A percentile compares a stretch with the other conserved stretches of the same genome.
phyloP scores from a whole-genome alignment of 2,329 filamentous ascomycete species.

The Trichocomaceae sp. region DNA sequence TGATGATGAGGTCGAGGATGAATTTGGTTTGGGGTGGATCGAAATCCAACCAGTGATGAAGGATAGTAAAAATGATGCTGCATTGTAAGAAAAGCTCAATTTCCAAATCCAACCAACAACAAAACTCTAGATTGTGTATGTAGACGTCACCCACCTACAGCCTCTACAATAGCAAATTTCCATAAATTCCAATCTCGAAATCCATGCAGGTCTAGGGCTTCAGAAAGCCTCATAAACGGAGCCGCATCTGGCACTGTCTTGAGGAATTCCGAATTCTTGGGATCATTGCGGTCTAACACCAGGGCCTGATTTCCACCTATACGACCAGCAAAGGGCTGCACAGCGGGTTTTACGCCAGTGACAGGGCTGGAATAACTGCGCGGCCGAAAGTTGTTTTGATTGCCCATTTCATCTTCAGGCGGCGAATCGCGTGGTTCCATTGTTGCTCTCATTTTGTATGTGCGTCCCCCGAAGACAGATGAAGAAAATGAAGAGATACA shows the following conservation, averaged over 20 bases:
- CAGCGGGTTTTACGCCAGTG: slow-evolving; percentile 1
- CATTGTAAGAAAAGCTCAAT: not conserved
- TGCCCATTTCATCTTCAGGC: slow-evolving; percentile 4
- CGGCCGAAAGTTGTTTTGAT: not conserved
- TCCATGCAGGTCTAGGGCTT: slow-evolving; percentile 30
- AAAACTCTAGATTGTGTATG: not conserved
- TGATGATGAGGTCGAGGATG: slow-evolving; percentile 17
- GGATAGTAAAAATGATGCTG: slow-evolving; percentile 1
- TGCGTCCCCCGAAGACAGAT: too few species aligned
- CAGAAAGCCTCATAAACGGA: slow-evolving; percentile 33
- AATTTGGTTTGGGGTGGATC: not conserved
- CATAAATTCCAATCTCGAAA: slow-evolving; percentile 32
- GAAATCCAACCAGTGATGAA: slow-evolving; percentile 19
- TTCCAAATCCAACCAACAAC: not conserved
- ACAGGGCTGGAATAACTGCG: slow-evolving; percentile 29
- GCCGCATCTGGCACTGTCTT: slow-evolving; percentile 37
- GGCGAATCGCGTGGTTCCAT: too few species aligned
- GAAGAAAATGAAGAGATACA: too few species aligned
- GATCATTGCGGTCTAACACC: slow-evolving; percentile 24
- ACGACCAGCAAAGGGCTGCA: slow-evolving; percentile 41
- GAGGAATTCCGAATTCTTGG: slow-evolving; percentile 23
- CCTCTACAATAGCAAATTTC: slow-evolving; percentile 39
- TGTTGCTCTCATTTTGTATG: not conserved
- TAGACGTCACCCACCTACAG: slow-evolving; percentile 27
- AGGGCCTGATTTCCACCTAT: slow-evolving; percentile 34